phyloP scores from a whole-genome alignment of 2,329 filamentous ascomycete species.

The Fusarium staphyleae region DNA sequence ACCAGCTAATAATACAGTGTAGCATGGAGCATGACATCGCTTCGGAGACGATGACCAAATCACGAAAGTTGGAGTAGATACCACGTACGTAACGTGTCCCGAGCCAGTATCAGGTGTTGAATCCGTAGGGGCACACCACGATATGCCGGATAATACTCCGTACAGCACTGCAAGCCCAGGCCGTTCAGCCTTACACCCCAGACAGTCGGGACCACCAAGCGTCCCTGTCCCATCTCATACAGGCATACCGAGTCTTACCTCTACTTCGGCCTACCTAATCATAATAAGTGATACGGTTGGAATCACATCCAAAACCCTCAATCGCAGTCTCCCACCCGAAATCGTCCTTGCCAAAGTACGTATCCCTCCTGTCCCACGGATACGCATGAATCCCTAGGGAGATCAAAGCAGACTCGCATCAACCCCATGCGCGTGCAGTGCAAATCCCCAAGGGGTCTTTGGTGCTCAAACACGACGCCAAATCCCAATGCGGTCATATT shows the following conservation, averaged over 20 bases:
- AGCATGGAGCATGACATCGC: background rate
- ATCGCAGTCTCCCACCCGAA: background rate
- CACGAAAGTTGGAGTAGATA: too few relatives aligned
- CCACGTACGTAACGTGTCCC: too few relatives aligned
- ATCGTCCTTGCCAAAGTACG: constrained; percentile 4
- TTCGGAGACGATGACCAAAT: background rate
- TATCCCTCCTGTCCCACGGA: background rate
- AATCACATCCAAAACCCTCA: too few relatives aligned
- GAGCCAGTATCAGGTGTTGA: too few relatives aligned
- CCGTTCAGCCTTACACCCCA: constrained; percentile 32
- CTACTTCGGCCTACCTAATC: too few relatives aligned
- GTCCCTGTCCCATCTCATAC: constrained; percentile 7
- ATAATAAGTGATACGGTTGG: too few relatives aligned
- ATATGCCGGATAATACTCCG: too few relatives aligned
- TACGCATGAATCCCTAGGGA: background rate
- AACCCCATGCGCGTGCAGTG: constrained; percentile 6
- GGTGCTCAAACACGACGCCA: constrained; percentile 7
- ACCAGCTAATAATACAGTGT: background rate
- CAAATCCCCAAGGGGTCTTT: constrained; percentile 26
- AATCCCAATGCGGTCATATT: constrained; percentile 34
- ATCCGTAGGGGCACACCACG: too few relatives aligned
- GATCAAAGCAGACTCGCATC: background rate
- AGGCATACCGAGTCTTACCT: too few relatives aligned
- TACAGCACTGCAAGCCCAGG: too few relatives aligned
- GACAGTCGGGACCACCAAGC: constrained; percentile 17